Conservation (phyloP, 345 rosid species). For the Populus simonii region DNA sequence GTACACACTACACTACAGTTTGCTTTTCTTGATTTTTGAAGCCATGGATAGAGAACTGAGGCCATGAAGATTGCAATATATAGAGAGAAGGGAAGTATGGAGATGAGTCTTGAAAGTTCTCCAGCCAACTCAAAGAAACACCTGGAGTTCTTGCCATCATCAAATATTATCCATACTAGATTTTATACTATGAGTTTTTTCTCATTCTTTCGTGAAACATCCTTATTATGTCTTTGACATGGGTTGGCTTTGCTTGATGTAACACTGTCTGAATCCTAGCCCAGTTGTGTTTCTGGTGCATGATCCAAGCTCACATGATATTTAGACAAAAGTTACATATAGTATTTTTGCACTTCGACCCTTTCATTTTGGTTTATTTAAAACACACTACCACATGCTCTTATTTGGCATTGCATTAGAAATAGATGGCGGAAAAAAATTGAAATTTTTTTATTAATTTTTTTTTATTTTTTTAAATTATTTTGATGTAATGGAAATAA, state of each 20-base stretch:
- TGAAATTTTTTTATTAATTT: no score
- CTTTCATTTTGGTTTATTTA: not conserved
- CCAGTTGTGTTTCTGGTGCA: not conserved
- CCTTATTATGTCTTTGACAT: not conserved
- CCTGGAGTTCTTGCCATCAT: not conserved
- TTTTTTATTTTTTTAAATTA: no score
- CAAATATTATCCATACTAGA: not conserved
- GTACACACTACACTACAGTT: not conserved
- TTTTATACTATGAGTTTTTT: not conserved
- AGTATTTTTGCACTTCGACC: not conserved
- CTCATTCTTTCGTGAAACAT: conserved; percentile 23
- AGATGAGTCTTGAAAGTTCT: conserved; percentile 31
- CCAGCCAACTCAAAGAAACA: conserved; percentile 1
- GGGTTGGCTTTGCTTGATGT: not conserved
- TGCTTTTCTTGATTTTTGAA: not conserved
- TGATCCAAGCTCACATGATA: not conserved
- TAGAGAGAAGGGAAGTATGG: conserved; percentile 17
- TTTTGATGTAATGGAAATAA: no score
- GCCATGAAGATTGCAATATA: not conserved
- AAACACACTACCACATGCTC: not conserved
- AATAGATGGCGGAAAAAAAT: no score
- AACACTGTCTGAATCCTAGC: not conserved
- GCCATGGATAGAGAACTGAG: not conserved
- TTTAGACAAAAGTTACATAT: not conserved
- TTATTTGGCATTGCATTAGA: no score